phyloP scores from a whole-genome alignment of 2,329 filamentous ascomycete genomes.

The Fusarium sp. region DNA sequence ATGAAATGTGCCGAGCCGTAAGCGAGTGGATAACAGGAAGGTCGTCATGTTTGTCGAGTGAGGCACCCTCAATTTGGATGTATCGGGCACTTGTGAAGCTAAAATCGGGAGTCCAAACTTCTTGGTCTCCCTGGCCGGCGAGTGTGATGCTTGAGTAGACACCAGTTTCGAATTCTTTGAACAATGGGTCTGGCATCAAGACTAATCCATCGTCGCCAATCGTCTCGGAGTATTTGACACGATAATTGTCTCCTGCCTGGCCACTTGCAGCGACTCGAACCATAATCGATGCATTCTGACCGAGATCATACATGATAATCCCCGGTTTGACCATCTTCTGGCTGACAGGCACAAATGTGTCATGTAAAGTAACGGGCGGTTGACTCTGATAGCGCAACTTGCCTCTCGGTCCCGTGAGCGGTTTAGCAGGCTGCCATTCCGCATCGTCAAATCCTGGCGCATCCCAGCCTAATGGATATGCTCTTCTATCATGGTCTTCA shows the following conservation, averaged over 20 bases:
- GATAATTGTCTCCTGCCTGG: slow-evolving; percentile 31
- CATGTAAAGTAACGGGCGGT: slow-evolving; percentile 56
- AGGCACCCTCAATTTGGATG: slow-evolving; percentile 58
- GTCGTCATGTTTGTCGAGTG: slow-evolving; percentile 42
- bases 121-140: slow-evolving; percentile 51
- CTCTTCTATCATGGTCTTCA: slow-evolving; percentile 55
- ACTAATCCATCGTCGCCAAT: slow-evolving; percentile 49
- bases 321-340: slow-evolving; percentile 34
- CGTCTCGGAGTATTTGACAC: slow-evolving; percentile 47
- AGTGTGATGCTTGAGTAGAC: slow-evolving; percentile 59
- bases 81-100: slow-evolving; percentile 60
- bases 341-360: slow-evolving; percentile 53
- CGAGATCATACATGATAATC: slow-evolving; percentile 42
- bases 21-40: slow-evolving; percentile 55
- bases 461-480: slow-evolving; percentile 56
- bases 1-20: slow-evolving; percentile 57
- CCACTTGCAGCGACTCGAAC: slow-evolving; percentile 42
- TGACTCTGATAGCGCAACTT: slow-evolving; percentile 58
- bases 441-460: slow-evolving; percentile 42
- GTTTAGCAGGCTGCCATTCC: slow-evolving; percentile 52
- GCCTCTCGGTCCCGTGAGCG: slow-evolving; percentile 56
- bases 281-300: slow-evolving; percentile 49
- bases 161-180: slow-evolving; percentile 52
- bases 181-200: slow-evolving; percentile 59
- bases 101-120: slow-evolving; percentile 59